Evolutionary conservation across 768 basidiomycete species (phyloP).

Genomic region (Kondoa malvinella): DNA sequence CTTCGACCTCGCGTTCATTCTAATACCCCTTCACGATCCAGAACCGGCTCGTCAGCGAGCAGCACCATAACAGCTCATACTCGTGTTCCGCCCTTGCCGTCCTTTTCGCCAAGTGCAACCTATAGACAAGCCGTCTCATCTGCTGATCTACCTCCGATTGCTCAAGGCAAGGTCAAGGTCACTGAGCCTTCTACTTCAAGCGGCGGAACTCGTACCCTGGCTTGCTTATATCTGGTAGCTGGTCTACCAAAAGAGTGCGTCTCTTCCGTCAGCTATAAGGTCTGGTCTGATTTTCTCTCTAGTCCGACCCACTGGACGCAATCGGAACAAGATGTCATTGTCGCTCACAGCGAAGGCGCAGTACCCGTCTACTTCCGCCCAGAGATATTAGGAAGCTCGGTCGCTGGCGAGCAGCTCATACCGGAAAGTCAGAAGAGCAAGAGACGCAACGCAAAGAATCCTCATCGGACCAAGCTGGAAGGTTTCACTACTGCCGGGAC

Average conservation of each 20-base stretch:
- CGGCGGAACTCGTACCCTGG: slow-evolving; percentile 14
- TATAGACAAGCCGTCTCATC: background rate
- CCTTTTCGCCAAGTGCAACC: background rate
- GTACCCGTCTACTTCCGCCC: slow-evolving; percentile 80
- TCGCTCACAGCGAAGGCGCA: slow-evolving; percentile 67
- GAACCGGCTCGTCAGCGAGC: background rate
- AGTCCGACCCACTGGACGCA: slow-evolving; percentile 78
- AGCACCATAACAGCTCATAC: background rate
- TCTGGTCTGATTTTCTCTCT: no score
- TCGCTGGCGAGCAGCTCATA: slow-evolving; percentile 42
- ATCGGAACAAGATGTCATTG: slow-evolving; percentile 41
- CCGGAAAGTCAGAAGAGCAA: background rate
- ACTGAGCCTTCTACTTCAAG: background rate
- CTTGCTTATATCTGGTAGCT: slow-evolving; percentile 29
- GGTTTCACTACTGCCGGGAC: slow-evolving; percentile 25
- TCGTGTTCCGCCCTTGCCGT: background rate
- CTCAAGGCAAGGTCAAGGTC: background rate
- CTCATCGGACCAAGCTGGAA: slow-evolving; percentile 46
- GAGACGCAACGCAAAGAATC: slow-evolving; percentile 26
- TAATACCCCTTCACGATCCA: background rate
- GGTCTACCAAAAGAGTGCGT: slow-evolving; percentile 80
- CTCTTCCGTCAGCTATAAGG: no score
- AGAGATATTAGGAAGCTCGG: slow-evolving; percentile 73
- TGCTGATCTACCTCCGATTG: background rate
- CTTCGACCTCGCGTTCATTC: background rate